Percentiles rank a stretch among this genome's conserved stretches.
Evolutionary conservation across 345 rosid genomes (phyloP).

Genomic region (Populus nigra): DNA sequence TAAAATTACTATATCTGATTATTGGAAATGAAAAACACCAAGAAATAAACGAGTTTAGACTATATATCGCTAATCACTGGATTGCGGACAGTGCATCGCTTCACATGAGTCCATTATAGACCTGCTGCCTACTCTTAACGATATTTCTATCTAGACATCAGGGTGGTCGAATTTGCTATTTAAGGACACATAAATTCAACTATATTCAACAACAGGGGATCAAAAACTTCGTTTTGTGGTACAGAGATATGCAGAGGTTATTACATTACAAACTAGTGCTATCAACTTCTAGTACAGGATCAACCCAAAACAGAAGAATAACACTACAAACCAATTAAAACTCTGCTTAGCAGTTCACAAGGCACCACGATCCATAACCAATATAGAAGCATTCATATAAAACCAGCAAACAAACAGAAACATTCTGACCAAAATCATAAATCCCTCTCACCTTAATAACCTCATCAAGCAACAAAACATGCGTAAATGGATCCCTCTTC

Average conservation of each 20-base stretch:
- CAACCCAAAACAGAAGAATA: background rate
- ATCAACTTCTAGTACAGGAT: background rate
- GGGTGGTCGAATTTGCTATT: background rate
- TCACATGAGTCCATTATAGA: background rate
- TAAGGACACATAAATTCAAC: background rate
- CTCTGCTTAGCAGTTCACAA: background rate
- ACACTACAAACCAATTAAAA: background rate
- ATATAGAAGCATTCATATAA: background rate
- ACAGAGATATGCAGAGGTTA: background rate
- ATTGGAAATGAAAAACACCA: background rate
- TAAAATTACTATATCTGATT: background rate
- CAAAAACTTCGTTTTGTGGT: background rate
- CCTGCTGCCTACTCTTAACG: background rate
- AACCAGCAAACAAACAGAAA: background rate
- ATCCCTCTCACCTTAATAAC: constrained; percentile 66
- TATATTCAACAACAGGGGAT: background rate
- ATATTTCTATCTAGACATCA: background rate
- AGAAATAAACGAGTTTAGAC: background rate
- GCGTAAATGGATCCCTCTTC: constrained; percentile 96
- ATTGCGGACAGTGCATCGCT: background rate
- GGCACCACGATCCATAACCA: background rate
- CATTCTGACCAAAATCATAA: background rate
- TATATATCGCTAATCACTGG: background rate
- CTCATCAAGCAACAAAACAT: constrained; percentile 87
- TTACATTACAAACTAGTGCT: background rate